A percentile compares a stretch with the other conserved stretches of the same genome.
phyloP scores from a whole-genome alignment of 164 flowering plant genomes.

The Sedum album region DNA sequence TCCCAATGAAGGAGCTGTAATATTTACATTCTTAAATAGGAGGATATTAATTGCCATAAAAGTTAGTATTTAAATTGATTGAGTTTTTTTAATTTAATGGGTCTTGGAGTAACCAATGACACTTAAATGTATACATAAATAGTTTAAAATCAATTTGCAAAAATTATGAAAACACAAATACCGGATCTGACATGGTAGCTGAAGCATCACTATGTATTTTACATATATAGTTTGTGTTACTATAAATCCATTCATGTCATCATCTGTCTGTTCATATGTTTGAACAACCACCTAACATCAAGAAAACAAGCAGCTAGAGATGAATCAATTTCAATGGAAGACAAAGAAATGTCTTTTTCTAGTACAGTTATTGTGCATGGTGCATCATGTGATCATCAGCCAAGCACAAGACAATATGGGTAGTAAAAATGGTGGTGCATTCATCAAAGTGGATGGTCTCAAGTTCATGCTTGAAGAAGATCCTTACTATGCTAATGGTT shows the following conservation, averaged over 20 bases:
- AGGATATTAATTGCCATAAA: too few species aligned
- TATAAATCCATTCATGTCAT: background rate
- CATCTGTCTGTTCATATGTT: background rate
- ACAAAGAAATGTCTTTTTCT: too few species aligned
- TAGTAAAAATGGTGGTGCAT: background rate
- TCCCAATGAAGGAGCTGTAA: too few species aligned
- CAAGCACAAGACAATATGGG: background rate
- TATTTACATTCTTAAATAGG: too few species aligned
- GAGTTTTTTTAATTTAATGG: too few species aligned
- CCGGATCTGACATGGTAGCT: too few species aligned
- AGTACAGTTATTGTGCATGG: too few species aligned
- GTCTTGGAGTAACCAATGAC: background rate
- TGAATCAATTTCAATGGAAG: background rate
- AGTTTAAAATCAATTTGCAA: too few species aligned
- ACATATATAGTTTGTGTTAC: background rate
- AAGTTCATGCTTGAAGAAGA: slow-evolving; percentile 27
- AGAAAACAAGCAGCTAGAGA: too few species aligned
- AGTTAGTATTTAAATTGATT: too few species aligned
- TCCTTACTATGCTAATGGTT: slow-evolving; percentile 71
- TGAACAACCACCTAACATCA: too few species aligned
- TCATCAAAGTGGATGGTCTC: slow-evolving; percentile 4
- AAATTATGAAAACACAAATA: too few species aligned
- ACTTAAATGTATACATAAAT: background rate
- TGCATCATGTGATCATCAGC: background rate
- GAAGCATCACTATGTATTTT: background rate